Evolutionary conservation across 2,329 filamentous ascomycete genomes (phyloP).

Genomic region (Westerdykella aurantiaca): DNA sequence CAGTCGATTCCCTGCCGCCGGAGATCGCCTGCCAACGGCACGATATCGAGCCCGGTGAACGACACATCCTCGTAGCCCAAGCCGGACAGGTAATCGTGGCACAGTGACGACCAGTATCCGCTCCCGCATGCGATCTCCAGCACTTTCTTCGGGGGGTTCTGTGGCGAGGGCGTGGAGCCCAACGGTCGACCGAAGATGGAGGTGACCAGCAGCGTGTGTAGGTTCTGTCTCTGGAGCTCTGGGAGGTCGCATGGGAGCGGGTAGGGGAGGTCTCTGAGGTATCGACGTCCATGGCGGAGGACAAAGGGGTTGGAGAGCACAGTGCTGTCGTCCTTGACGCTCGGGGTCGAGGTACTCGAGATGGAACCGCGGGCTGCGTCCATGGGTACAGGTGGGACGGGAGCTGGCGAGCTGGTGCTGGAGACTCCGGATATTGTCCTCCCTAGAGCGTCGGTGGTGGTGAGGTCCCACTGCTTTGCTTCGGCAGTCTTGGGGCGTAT

Average conservation of each 20-base stretch:
- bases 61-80: slow-evolving; percentile 63
- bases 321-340: slow-evolving; percentile 20
- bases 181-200: slow-evolving; percentile 76
- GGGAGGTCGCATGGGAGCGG: slow-evolving; percentile 83
- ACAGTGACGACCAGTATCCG: slow-evolving; percentile 84
- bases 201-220: slow-evolving; percentile 75
- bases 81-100: slow-evolving; percentile 69
- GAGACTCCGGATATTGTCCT: slow-evolving; percentile 28
- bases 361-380: slow-evolving; percentile 35
- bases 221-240: slow-evolving; percentile 80
- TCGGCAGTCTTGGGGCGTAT: slow-evolving; percentile 28
- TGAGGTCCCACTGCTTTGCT: slow-evolving; percentile 34
- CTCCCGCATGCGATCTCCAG: slow-evolving; percentile 84
- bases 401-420: slow-evolving; percentile 14
- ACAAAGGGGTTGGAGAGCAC: slow-evolving; percentile 48
- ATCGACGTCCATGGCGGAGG: slow-evolving; percentile 72
- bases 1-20: slow-evolving; percentile 73
- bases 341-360: slow-evolving; percentile 35
- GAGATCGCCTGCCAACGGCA: slow-evolving; percentile 61
- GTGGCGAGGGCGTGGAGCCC: slow-evolving; percentile 61
- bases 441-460: slow-evolving; percentile 32
- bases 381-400: slow-evolving; percentile 22
- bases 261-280: slow-evolving; percentile 74
- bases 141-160: slow-evolving; percentile 67
- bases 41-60: slow-evolving; percentile 79